These are phyloP conservation scores for Antarctomyces pellizariae DNA, from an alignment of 495 filamentous ascomycete species.

Conservation along the genomic window DNA sequence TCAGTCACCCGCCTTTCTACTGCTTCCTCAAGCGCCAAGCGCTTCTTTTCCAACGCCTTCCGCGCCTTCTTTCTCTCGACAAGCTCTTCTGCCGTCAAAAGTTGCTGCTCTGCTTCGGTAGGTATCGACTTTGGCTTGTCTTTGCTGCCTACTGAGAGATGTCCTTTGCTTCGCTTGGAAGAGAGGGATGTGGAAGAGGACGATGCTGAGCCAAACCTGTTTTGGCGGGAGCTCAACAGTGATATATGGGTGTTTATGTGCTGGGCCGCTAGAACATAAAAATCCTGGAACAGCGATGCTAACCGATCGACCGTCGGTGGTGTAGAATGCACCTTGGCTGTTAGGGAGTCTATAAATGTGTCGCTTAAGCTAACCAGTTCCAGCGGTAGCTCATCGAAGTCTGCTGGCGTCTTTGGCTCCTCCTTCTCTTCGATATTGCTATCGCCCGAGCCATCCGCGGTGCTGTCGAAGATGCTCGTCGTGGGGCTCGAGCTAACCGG, in stretches of 20 bases:
- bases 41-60: slow-evolving; percentile 52
- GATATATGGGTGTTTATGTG: slow-evolving; percentile 80
- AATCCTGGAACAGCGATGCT: slow-evolving; percentile 78
- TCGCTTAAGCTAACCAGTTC: slow-evolving; percentile 79
- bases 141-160: slow-evolving; percentile 27
- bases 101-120: slow-evolving; percentile 44
- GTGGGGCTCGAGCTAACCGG: too few species aligned
- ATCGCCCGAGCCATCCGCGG: slow-evolving; percentile 14
- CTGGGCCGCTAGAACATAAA: slow-evolving; percentile 61
- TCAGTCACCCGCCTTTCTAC: slow-evolving; percentile 78
- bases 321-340: slow-evolving; percentile 62
- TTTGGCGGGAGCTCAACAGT: slow-evolving; percentile 49
- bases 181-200: slow-evolving; percentile 23
- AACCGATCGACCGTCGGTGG: slow-evolving; percentile 70
- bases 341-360: slow-evolving; percentile 78
- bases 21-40: slow-evolving; percentile 63
- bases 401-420: slow-evolving; percentile 29
- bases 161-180: slow-evolving; percentile 26
- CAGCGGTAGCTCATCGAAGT: slow-evolving; percentile 72
- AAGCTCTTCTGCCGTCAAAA: slow-evolving; percentile 78
- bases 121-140: slow-evolving; percentile 19
- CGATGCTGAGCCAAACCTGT: slow-evolving; percentile 33
- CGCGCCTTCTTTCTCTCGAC: slow-evolving; percentile 54
- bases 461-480: slow-evolving; percentile 1
- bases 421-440: slow-evolving; percentile 28